Percentiles rank a stretch among this genome's conserved stretches.
Conservation (phyloP, 345 rosid species). For the Boechera divaricarpa region DNA sequence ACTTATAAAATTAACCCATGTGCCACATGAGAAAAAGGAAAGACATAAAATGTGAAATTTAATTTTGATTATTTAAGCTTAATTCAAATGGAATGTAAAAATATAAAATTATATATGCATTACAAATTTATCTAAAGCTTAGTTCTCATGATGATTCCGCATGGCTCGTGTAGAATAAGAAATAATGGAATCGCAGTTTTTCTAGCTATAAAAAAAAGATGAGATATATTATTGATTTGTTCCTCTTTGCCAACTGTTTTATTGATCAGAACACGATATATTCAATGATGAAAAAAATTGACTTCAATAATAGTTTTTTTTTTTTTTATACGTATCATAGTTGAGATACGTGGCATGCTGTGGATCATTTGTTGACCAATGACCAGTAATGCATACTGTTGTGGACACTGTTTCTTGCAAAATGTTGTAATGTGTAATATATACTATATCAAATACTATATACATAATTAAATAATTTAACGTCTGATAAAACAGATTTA, state of each 20-base stretch:
- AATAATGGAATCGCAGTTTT: background rate
- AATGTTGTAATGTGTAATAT: background rate
- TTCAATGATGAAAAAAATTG: constrained; percentile 20
- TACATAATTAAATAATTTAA: background rate
- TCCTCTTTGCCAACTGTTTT: constrained; percentile 36
- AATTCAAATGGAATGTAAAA: background rate
- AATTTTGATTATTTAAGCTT: background rate
- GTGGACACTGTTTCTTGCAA: constrained; percentile 32
- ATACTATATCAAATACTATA: background rate
- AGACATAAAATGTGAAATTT: background rate
- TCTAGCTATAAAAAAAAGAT: background rate
- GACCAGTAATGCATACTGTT: constrained; percentile 33
- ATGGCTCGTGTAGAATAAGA: background rate
- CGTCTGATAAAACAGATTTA: background rate
- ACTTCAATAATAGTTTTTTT: constrained; percentile 15
- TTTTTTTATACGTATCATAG: constrained; percentile 8
- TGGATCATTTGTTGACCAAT: constrained; percentile 41
- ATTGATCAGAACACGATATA: constrained; percentile 32
- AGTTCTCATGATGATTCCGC: background rate
- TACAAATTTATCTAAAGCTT: background rate
- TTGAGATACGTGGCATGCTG: constrained; percentile 36
- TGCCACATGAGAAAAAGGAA: background rate
- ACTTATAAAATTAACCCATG: background rate
- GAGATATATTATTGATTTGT: background rate
- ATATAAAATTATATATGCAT: background rate